These are phyloP conservation scores for Pestalotiopsis sp. DNA, from an alignment of 2,329 filamentous ascomycete genomes.

Conservation along the genomic window DNA sequence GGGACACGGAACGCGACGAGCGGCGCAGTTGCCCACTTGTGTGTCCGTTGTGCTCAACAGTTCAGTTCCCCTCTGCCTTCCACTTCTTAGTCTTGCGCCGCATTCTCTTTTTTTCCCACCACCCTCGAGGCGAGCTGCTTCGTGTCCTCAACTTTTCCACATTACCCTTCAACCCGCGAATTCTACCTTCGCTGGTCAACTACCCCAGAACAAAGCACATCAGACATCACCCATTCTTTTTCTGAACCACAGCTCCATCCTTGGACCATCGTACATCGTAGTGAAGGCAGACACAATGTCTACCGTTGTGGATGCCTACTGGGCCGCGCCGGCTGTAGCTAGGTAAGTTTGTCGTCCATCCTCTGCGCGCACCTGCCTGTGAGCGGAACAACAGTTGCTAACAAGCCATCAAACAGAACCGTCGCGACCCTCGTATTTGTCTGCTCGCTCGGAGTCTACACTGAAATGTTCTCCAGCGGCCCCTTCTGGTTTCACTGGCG, in stretches of 20 bases:
- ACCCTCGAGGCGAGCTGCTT: neutral
- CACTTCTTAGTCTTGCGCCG: neutral
- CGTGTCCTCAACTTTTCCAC: conserved; percentile 16
- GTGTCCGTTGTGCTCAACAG: conserved; percentile 3
- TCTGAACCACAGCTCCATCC: neutral
- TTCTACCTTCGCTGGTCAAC: neutral
- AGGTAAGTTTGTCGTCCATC: conserved; percentile 33
- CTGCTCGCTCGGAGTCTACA: conserved; percentile 63
- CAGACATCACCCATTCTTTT: neutral
- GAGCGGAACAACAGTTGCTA: neutral
- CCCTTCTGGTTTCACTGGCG: conserved; percentile 58
- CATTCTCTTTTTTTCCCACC: neutral
- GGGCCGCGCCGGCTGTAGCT: conserved; percentile 43
- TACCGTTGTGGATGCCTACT: conserved; percentile 42
- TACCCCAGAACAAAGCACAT: neutral
- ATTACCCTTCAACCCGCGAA: neutral
- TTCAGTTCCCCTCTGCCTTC: neutral
- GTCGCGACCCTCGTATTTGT: conserved; percentile 66
- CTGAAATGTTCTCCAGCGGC: conserved; percentile 52
- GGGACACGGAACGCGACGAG: conserved; percentile 7
- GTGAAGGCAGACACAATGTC: conserved; percentile 34
- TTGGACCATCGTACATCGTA: neutral
- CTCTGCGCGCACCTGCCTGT: neutral
- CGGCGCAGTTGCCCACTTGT: conserved; percentile 6
- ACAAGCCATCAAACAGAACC: conserved; percentile 52